These are phyloP conservation scores for Colletotrichum plurivorum DNA, from an alignment of 2,329 filamentous ascomycete species.

Conservation along the genomic window DNA sequence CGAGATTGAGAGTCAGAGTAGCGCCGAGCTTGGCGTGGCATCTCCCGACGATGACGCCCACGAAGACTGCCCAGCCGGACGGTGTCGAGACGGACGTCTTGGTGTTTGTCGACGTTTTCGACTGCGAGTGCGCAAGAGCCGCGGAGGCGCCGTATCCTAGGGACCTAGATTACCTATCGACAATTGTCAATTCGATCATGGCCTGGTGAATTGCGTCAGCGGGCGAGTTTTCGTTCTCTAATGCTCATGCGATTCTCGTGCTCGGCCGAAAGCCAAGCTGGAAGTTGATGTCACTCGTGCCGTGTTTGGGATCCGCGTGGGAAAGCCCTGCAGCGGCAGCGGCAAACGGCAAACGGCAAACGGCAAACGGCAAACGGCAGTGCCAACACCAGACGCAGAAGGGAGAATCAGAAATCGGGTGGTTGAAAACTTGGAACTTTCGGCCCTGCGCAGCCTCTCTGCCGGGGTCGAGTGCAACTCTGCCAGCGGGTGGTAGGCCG, in stretches of 20 bases:
- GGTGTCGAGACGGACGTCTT: background rate
- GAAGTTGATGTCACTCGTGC: constrained; percentile 31
- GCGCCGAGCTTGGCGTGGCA: constrained; percentile 8
- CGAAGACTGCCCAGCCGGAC: constrained; percentile 28
- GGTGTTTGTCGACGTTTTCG: constrained; percentile 25
- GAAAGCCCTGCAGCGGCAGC: constrained; percentile 32
- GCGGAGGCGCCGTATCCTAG: constrained; percentile 8
- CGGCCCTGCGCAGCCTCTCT: constrained; percentile 19
- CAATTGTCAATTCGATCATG: too few relatives aligned
- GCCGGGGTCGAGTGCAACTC: constrained; percentile 34
- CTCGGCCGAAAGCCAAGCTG: constrained; percentile 18
- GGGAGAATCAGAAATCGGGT: constrained; percentile 19
- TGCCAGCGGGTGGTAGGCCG: constrained; percentile 27
- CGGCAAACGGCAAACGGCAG: too few relatives aligned
- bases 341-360: background rate
- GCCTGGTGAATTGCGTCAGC: constrained; percentile 27
- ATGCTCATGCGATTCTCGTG: constrained; percentile 1
- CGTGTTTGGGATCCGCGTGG: background rate
- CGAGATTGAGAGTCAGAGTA: background rate
- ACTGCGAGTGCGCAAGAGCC: constrained; percentile 22
- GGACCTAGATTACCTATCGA: too few relatives aligned
- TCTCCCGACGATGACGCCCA: constrained; percentile 26
- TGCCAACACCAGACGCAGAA: too few relatives aligned
- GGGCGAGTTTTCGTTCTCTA: constrained; percentile 11
- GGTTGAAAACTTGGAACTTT: constrained; percentile 33